A percentile compares a stretch with the other conserved stretches of the same genome.
These are phyloP conservation scores for Hypomontagnella submonticulosa DNA, from an alignment of 495 filamentous ascomycete genomes.

Conservation along the genomic window DNA sequence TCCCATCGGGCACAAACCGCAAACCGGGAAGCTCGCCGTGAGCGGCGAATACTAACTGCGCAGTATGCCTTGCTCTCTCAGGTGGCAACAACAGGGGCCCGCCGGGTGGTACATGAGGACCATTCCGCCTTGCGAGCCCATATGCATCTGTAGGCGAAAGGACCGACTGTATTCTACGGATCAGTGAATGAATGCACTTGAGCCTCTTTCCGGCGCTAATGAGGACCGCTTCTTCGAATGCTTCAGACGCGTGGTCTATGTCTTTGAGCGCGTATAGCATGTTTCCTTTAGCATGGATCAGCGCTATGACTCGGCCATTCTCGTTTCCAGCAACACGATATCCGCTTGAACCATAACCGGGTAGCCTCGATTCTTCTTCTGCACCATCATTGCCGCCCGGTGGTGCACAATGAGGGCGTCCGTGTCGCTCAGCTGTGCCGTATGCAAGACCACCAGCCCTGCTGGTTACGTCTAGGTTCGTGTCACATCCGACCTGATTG, in stretches of 20 bases:
- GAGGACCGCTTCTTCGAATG: constrained; percentile 94
- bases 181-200: constrained; percentile 80
- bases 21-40: constrained; percentile 87
- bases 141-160: constrained; percentile 61
- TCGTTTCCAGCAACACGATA: constrained; percentile 88
- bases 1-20: constrained; percentile 75
- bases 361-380: constrained; percentile 57
- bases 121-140: constrained; percentile 43
- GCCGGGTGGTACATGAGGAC: constrained; percentile 24
- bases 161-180: constrained; percentile 81
- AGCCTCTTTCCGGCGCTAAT: constrained; percentile 81
- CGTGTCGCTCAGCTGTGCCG: constrained; percentile 9
- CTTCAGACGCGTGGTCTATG: constrained; percentile 81
- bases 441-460: constrained; percentile 4
- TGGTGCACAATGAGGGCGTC: constrained; percentile 15
- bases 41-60: constrained; percentile 82
- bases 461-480: not conserved
- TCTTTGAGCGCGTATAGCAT: constrained; percentile 95
- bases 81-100: constrained; percentile 80
- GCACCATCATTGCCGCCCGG: constrained; percentile 55
- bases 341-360: constrained; percentile 82
- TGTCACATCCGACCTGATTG: constrained; percentile 11
- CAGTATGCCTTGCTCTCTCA: constrained; percentile 83
- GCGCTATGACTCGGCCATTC: constrained; percentile 90
- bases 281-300: constrained; percentile 97